Conservation (phyloP, 805 yeast genomes). For the Saturnispora hagleri region DNA sequence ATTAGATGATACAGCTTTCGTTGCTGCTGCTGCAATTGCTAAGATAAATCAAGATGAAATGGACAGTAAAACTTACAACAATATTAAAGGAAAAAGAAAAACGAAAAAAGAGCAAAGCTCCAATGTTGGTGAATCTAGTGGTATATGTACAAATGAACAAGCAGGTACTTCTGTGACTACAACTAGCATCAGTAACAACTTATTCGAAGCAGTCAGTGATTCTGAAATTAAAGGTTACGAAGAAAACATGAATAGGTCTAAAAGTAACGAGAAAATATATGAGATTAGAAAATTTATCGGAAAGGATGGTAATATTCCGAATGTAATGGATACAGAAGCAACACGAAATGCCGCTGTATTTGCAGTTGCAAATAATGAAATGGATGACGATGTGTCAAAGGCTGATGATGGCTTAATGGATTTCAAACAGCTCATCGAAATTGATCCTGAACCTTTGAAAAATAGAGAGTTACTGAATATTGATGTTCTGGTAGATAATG, state of each 20-base stretch:
- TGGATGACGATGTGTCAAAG: slow-evolving; percentile 8
- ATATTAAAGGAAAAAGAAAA: background rate
- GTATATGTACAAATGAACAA: background rate
- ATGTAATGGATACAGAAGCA: slow-evolving; percentile 1
- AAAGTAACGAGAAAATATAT: background rate
- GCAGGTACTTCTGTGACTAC: background rate
- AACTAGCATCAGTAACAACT: slow-evolving; percentile 8
- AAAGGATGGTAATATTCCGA: background rate
- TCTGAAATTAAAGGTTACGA: slow-evolving; percentile 21
- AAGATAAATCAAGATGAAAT: background rate
- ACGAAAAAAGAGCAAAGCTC: background rate
- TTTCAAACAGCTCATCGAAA: slow-evolving; percentile 15
- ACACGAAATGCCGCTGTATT: slow-evolving; percentile 2
- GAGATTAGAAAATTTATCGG: background rate
- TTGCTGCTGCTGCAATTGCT: slow-evolving; percentile 3
- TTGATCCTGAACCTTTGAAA: slow-evolving; percentile 25
- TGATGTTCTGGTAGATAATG: slow-evolving; percentile 16
- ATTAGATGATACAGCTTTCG: background rate
- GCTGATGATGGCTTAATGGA: slow-evolving; percentile 16
- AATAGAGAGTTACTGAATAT: slow-evolving; percentile 18
- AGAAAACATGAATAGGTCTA: background rate
- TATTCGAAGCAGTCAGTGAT: slow-evolving; percentile 26
- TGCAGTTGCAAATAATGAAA: background rate
- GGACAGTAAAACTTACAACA: background rate
- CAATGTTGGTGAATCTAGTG: background rate